phyloP scores from a whole-genome alignment of 192 early-diverging fungal species.

The Podila minutissima region DNA sequence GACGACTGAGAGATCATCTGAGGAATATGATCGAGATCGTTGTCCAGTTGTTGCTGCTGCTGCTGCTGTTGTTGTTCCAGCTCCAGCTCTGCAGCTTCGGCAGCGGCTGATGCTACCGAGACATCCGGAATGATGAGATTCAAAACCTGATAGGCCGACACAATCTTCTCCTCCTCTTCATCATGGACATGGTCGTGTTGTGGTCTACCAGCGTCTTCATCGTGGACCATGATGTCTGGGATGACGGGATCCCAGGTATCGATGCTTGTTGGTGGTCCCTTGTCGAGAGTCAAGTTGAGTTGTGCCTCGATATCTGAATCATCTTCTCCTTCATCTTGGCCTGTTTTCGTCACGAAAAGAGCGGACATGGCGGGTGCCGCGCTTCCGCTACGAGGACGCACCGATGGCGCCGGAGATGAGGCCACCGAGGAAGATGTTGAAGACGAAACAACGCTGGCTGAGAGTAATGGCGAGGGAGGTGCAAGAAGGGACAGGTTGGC shows the following conservation, averaged over 20 bases:
- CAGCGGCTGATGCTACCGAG: conserved; percentile 37
- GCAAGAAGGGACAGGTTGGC: conserved; percentile 30
- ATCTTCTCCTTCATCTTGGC: not conserved
- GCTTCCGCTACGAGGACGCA: conserved; percentile 34
- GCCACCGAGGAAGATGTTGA: conserved; percentile 6
- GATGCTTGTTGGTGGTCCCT: conserved; percentile 44
- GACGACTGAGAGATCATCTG: not conserved
- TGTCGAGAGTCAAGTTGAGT: conserved; percentile 37
- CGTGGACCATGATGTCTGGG: conserved; percentile 43
- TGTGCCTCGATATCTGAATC: conserved; percentile 30
- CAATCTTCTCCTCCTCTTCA: conserved; percentile 49
- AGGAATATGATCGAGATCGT: not conserved
- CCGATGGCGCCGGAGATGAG: not conserved
- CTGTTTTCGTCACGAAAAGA: conserved; percentile 2
- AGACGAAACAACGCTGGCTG: not conserved
- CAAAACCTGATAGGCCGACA: conserved; percentile 37
- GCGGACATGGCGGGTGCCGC: conserved; percentile 21
- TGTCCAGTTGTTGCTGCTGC: conserved; percentile 1
- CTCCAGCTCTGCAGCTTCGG: conserved; percentile 34
- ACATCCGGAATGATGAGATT: conserved; percentile 50
- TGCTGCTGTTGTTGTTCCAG: conserved; percentile 34
- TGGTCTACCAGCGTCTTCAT: conserved; percentile 17
- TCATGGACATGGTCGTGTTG: conserved; percentile 13
- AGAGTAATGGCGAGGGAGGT: conserved; percentile 20
- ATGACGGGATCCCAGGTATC: conserved; percentile 49